These are phyloP conservation scores for Geum urbanum DNA, from an alignment of 306 rosid genomes.

Conservation along the genomic window DNA sequence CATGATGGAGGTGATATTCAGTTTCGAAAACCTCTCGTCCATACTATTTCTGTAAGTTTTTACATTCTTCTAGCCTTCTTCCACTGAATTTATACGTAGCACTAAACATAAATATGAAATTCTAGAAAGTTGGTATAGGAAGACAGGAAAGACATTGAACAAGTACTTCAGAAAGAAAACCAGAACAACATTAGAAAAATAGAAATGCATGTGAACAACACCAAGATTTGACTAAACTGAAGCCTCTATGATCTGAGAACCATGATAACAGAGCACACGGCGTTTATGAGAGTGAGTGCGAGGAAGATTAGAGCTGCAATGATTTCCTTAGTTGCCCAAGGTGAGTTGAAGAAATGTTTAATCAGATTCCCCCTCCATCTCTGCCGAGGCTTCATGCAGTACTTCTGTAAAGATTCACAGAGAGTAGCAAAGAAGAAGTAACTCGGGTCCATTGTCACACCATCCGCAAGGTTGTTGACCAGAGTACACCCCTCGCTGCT, in stretches of 20 bases:
- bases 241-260: not conserved
- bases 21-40: too few species aligned
- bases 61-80: too few species aligned
- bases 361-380: conserved; percentile 20
- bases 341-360: conserved; percentile 21
- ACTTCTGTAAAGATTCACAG: not conserved
- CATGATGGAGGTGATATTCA: too few species aligned
- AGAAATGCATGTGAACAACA: too few species aligned
- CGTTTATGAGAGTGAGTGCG: conserved; percentile 1
- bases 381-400: not conserved
- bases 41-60: too few species aligned
- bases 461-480: conserved; percentile 11
- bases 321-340: conserved; percentile 23
- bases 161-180: too few species aligned
- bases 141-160: too few species aligned
- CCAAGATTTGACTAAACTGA: not conserved
- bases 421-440: not conserved
- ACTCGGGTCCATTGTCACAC: not conserved
- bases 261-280: not conserved
- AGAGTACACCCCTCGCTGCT: not conserved
- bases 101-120: too few species aligned
- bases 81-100: too few species aligned
- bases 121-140: too few species aligned
- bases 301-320: conserved; percentile 15
- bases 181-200: not conserved